phyloP scores from a whole-genome alignment of 345 rosid species.

The Ricinus communis region DNA sequence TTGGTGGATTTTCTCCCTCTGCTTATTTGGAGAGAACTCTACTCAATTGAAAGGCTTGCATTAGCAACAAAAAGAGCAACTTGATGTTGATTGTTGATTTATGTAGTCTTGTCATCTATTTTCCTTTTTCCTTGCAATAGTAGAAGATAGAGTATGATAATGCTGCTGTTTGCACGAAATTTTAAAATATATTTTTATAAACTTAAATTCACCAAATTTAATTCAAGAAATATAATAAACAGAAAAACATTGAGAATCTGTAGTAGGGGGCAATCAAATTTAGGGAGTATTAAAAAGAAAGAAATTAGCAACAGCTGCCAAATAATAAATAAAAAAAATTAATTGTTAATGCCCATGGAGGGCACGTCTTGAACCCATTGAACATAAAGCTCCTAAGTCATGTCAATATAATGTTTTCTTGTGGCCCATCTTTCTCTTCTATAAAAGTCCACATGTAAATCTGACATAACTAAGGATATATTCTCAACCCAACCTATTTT shows the following conservation, averaged over 20 bases:
- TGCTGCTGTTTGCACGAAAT: no score
- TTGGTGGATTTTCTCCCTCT: neutral
- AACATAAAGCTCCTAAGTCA: constrained; percentile 24
- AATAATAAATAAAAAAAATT: neutral
- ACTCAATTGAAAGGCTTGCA: neutral
- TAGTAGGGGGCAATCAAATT: no score
- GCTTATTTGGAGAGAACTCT: no score
- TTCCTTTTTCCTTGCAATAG: neutral
- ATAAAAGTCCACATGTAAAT: constrained; percentile 6
- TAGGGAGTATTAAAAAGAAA: no score
- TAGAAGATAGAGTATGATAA: no score
- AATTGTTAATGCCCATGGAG: neutral
- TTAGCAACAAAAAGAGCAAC: neutral
- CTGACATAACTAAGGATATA: neutral
- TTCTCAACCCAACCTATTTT: constrained; percentile 5
- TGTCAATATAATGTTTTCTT: constrained; percentile 21
- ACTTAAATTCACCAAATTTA: no score
- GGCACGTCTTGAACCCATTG: constrained; percentile 2
- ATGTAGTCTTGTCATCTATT: neutral
- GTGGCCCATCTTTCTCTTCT: constrained; percentile 8
- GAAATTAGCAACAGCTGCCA: no score
- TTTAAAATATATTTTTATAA: no score
- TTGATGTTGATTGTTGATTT: neutral
- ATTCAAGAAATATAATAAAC: no score
- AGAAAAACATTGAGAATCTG: no score